Base-by-base conservation (phyloP, 352 stramenopile genomes). In the Aphanomyces astaci region DNA sequence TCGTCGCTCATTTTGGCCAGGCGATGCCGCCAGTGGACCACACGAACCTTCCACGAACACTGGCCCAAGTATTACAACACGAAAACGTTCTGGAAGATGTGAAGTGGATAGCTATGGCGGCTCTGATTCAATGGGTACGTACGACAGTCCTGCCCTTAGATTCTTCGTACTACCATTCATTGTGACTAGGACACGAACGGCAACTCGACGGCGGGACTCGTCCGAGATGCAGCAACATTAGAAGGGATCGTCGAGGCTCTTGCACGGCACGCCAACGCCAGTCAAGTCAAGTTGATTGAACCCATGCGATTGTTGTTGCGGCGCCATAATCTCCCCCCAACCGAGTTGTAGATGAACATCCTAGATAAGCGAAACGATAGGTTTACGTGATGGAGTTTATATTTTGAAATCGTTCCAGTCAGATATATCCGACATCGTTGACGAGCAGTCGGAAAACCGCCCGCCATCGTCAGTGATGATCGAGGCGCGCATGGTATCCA, bases 1-100 rank as follows among this genome's bases (percentile, higher is more conserved):
- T 68, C 51, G 51, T 68, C 2, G 46, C 62, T n/a, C 62, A 68
- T 31, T 68, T 62, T 59, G 62, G 62, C 30, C 62, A 53, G 19
- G 17, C 48, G 0, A 68, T 68, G 62, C 62, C 62, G 7, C 25
- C 39, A 2, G 28, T 45, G 10, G 13, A 24, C 9, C 11, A 3
- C 24, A 53, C 19, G 11, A 40, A 48, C 32, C 24, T 68, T 45
- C 48, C 62, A 11, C 19, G 3, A n/a, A 24, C 39, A n/a, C 30
- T 68, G 5, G 13, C 13, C 2, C n/a, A 30, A 17, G 24, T 68
- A 22, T 9, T 68, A 5, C 3, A 46, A 13, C n/a, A 59, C 28
- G n/a, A 15, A 10, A 5, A 17, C 0, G 49, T 52, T 10, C 62
- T 28, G 13, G 17, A 48, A 4, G 62, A 28, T 39, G 15, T 22